These are phyloP conservation scores for Theobroma grandiflorum DNA, from an alignment of 441 rosid species.

Conservation along the genomic window DNA sequence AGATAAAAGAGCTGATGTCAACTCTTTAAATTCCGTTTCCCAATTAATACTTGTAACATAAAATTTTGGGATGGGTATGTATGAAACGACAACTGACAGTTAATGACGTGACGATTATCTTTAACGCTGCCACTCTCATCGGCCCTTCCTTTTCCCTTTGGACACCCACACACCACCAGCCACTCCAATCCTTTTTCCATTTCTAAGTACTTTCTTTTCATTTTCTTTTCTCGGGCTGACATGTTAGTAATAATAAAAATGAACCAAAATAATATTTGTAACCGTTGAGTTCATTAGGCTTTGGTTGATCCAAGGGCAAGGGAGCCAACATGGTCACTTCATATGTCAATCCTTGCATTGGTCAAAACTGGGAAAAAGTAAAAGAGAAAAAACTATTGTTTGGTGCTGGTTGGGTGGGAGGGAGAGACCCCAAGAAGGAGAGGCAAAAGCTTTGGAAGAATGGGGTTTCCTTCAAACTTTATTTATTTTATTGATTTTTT, in stretches of 20 bases:
- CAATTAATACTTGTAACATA: not conserved
- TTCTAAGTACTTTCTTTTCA: not conserved
- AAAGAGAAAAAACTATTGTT: slow-evolving; percentile 1
- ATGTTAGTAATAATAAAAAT: not conserved
- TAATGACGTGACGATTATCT: slow-evolving; percentile 23
- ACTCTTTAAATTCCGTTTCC: not conserved
- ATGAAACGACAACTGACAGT: slow-evolving; percentile 26
- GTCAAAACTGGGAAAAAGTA: slow-evolving; percentile 26
- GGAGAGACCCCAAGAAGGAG: not conserved
- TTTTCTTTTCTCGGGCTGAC: no score
- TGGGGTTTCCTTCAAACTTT: not conserved
- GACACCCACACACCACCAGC: not conserved
- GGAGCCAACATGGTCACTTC: slow-evolving; percentile 30
- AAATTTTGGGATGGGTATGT: slow-evolving; percentile 16
- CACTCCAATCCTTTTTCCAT: not conserved
- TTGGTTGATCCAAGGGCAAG: slow-evolving; percentile 15
- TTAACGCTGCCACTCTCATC: not conserved
- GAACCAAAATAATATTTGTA: not conserved
- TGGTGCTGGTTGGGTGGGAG: not conserved
- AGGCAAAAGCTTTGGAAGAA: not conserved
- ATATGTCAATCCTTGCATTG: slow-evolving; percentile 4
- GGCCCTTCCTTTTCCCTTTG: no score
- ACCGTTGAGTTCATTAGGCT: not conserved
- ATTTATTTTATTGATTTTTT: not conserved
- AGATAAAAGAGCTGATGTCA: not conserved